These are phyloP conservation scores for Trichoderma simmonsii DNA, from an alignment of 2,329 filamentous ascomycete species.

Conservation along the genomic window DNA sequence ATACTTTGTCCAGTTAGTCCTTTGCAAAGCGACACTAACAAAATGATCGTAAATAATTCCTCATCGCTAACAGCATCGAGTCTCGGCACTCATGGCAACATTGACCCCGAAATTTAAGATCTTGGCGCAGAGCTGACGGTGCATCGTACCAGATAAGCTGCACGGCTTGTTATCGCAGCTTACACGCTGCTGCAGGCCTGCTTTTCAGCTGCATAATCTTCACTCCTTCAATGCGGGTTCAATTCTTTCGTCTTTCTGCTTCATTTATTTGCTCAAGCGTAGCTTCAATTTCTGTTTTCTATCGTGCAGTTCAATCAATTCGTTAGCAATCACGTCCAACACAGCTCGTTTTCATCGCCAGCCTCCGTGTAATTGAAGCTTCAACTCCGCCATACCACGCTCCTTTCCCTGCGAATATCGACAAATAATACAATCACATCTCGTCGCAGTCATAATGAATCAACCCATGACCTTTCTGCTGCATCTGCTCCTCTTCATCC, in stretches of 20 bases:
- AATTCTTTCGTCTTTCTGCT: not conserved
- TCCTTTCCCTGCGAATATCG: not conserved
- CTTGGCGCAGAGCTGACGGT: constrained; percentile 1
- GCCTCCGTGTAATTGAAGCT: not conserved
- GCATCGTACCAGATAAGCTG: not conserved
- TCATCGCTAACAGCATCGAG: not conserved
- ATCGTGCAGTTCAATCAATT: not conserved
- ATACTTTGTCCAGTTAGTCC: not conserved
- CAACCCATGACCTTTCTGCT: not conserved
- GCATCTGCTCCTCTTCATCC: constrained; percentile 15
- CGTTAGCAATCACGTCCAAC: not conserved
- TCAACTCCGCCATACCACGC: not conserved
- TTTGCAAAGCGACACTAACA: not conserved
- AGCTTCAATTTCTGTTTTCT: not conserved
- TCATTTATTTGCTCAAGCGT: not conserved
- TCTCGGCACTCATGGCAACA: not conserved
- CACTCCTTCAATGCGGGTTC: not conserved
- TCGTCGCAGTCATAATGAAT: not conserved
- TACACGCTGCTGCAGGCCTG: not conserved
- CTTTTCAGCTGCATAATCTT: constrained; percentile 9
- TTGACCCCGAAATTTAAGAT: not conserved
- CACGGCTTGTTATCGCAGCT: constrained; percentile 5
- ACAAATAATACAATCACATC: not conserved
- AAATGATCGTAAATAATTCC: too few relatives aligned
- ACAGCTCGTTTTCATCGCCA: not conserved